Conservation (phyloP, 306 rosid genomes). For the Oxytropis ochrocephala region DNA sequence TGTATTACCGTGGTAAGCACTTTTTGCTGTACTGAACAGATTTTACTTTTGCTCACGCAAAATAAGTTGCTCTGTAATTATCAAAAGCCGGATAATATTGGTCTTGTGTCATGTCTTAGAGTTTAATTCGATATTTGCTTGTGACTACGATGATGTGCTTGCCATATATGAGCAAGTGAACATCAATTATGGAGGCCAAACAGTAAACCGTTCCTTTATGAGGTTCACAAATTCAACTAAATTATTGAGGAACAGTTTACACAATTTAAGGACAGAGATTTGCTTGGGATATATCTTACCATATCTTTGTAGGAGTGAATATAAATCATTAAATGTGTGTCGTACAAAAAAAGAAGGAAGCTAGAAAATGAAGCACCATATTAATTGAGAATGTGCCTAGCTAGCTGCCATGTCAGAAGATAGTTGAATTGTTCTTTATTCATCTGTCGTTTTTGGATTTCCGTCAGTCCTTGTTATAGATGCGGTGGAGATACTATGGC, state of each 20-base stretch:
- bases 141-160: not conserved
- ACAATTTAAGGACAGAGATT: conserved; percentile 12
- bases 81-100: not conserved
- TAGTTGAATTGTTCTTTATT: not conserved
- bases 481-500: not conserved
- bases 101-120: not conserved
- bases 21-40: not conserved
- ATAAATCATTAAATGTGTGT: conserved; percentile 7
- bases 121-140: not conserved
- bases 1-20: too few species aligned
- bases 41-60: not conserved
- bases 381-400: not conserved
- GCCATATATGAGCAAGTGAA: not conserved
- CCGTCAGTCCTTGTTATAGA: conserved; percentile 9
- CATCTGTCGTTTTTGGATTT: not conserved
- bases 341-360: not conserved
- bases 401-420: not conserved
- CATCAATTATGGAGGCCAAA: conserved; percentile 6
- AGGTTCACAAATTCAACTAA: not conserved
- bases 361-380: not conserved
- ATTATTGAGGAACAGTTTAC: conserved; percentile 19
- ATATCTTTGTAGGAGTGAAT: conserved; percentile 1
- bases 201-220: not conserved
- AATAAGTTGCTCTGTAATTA: not conserved
- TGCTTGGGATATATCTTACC: conserved; percentile 1